These are phyloP conservation scores for Austroboletus novae-zelandiae DNA, from an alignment of 1,284 basidiomycete species.

Conservation along the genomic window DNA sequence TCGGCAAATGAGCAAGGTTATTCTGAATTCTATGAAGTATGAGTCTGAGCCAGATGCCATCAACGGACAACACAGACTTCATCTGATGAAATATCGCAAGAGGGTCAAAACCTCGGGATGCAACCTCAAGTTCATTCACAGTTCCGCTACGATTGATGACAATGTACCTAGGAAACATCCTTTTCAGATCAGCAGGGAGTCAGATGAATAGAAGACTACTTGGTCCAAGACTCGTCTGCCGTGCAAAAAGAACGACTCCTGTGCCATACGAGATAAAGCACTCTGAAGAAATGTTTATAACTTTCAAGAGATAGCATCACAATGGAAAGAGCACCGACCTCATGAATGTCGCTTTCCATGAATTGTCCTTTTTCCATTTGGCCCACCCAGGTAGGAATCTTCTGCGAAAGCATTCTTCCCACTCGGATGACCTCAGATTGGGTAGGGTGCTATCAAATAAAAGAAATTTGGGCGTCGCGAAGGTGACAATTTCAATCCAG, in stretches of 20 bases:
- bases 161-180: constrained; percentile 51
- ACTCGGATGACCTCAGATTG: constrained; percentile 58
- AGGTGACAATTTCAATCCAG: constrained; percentile 67
- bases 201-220: constrained; percentile 40
- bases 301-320: neutral
- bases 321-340: constrained; percentile 41
- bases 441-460: constrained; percentile 66
- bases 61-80: constrained; percentile 48
- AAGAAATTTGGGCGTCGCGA: constrained; percentile 57
- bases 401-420: constrained; percentile 67
- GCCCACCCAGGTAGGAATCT: constrained; percentile 71
- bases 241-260: constrained; percentile 65
- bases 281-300: constrained; percentile 35
- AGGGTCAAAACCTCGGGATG: constrained; percentile 67
- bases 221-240: constrained; percentile 79
- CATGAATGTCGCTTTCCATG: constrained; percentile 61
- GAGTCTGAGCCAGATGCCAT: neutral
- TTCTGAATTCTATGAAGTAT: constrained; percentile 50
- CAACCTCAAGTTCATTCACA: constrained; percentile 63
- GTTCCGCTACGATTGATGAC: constrained; percentile 70
- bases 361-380: constrained; percentile 60
- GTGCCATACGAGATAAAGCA: constrained; percentile 63
- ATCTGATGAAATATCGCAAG: constrained; percentile 65
- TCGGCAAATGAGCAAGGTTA: constrained; percentile 61
- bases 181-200: neutral